These are phyloP conservation scores for Nannizziopsis arthrosporioides DNA, from an alignment of 2,329 filamentous ascomycete genomes.

Conservation along the genomic window DNA sequence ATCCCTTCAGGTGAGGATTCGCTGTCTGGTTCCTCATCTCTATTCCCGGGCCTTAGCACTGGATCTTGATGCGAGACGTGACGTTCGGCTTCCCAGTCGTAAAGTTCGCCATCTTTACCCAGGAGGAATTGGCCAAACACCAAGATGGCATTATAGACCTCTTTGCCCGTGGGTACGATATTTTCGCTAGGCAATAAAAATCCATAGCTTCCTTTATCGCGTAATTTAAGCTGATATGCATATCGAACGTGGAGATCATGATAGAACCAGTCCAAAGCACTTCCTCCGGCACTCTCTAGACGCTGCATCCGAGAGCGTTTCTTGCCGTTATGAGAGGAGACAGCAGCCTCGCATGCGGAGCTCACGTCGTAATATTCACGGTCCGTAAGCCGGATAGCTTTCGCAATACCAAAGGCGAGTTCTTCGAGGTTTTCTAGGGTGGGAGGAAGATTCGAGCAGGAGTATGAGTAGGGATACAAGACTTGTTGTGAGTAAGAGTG, in stretches of 20 bases:
- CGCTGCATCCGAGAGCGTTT: conserved; percentile 34
- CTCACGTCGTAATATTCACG: conserved; percentile 65
- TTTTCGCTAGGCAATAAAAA: conserved; percentile 79
- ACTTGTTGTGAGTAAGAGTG: conserved; percentile 95
- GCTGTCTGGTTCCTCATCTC: background rate
- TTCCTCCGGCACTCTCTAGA: conserved; percentile 68
- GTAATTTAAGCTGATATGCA: conserved; percentile 84
- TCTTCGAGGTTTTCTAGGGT: conserved; percentile 88
- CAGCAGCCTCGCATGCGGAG: conserved; percentile 71
- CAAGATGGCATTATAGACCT: conserved; percentile 70
- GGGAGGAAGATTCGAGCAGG: conserved; percentile 64
- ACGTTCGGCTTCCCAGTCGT: conserved; percentile 13
- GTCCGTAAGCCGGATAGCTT: conserved; percentile 71
- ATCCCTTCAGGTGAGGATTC: background rate
- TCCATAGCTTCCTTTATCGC: conserved; percentile 87
- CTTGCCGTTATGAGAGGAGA: conserved; percentile 27
- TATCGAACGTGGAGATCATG: conserved; percentile 71
- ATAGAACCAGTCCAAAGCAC: conserved; percentile 90
- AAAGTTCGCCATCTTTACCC: conserved; percentile 1
- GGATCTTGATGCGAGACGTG: conserved; percentile 3
- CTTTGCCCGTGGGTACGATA: conserved; percentile 80
- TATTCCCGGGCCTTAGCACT: background rate
- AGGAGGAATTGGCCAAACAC: conserved; percentile 63
- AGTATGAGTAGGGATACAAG: conserved; percentile 81
- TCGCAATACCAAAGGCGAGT: conserved; percentile 73